phyloP scores from a whole-genome alignment of 495 filamentous ascomycete genomes.

The Neurospora sp. region DNA sequence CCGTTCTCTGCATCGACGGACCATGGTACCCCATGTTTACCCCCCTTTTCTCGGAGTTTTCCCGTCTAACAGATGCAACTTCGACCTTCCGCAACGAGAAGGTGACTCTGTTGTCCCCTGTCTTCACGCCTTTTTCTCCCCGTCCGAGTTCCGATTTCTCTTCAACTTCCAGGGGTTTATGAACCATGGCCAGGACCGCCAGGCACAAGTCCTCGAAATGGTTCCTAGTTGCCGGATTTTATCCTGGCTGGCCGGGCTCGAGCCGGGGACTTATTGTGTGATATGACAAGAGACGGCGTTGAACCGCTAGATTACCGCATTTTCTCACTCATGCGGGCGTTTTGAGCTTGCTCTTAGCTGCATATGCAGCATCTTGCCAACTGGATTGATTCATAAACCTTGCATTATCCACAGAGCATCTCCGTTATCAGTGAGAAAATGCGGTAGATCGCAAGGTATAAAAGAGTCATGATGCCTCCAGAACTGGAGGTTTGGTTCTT shows the following conservation, averaged over 20 bases:
- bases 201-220: background rate
- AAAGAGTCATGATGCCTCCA: background rate
- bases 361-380: too few species aligned
- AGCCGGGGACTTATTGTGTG: background rate
- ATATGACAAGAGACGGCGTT: background rate
- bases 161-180: background rate
- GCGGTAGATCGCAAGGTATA: background rate
- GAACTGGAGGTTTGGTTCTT: background rate
- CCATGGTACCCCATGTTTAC: background rate
- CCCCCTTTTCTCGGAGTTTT: background rate
- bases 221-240: background rate
- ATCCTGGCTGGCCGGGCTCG: background rate
- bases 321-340: too few species aligned
- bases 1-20: background rate
- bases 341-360: too few species aligned
- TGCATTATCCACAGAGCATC: too few species aligned
- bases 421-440: too few species aligned
- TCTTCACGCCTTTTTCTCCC: background rate
- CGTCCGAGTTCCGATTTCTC: background rate
- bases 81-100: conserved; percentile 4
- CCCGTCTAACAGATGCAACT: background rate
- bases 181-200: background rate
- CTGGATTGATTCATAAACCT: too few species aligned
- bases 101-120: background rate
- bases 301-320: background rate